Evolutionary conservation across 164 flowering plant genomes (phyloP).

Genomic region (Litsea cubeba): DNA sequence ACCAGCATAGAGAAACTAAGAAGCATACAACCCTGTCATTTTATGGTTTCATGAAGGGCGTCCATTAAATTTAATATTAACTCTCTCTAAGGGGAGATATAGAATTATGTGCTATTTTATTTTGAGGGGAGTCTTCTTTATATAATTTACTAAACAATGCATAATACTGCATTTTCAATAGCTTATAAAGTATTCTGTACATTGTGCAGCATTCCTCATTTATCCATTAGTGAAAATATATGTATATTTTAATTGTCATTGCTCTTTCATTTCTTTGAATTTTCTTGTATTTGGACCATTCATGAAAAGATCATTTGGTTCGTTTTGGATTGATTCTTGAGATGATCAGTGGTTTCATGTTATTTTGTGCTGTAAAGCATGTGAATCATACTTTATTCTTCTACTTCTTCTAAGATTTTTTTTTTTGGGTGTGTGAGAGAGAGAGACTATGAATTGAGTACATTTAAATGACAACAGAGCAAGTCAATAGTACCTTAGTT

Average conservation of each 20-base stretch:
- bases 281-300: neutral
- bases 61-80: no score
- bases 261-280: no score
- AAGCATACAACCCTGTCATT: no score
- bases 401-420: no score
- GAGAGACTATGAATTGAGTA: neutral
- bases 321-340: neutral
- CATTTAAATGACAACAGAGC: neutral
- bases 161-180: neutral
- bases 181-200: neutral
- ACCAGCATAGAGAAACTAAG: no score
- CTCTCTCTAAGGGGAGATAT: no score
- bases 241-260: neutral
- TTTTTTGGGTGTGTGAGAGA: no score
- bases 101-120: no score
- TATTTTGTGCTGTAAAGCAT: neutral
- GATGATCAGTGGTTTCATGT: neutral
- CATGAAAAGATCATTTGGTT: neutral
- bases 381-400: neutral
- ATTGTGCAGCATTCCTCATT: neutral
- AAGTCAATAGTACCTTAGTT: slow-evolving; percentile 48
- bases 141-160: neutral
- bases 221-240: neutral
- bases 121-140: neutral
- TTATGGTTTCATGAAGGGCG: no score